Evolutionary conservation across 2,329 filamentous ascomycete species (phyloP), one percentile per base, ranked within the genome.

Genomic region (Penicillium hordei): DNA sequence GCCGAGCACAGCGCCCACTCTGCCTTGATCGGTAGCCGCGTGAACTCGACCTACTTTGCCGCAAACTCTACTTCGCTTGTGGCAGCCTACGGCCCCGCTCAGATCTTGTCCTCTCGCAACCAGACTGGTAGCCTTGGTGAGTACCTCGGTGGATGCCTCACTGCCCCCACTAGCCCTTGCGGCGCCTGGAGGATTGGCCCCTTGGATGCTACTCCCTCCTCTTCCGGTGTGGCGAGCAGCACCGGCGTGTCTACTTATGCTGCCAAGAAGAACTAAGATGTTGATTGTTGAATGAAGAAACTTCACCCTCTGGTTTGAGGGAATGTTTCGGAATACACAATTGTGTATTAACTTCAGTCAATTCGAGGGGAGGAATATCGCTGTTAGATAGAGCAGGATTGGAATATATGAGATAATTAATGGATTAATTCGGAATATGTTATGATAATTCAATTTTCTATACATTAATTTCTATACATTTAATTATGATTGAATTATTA

Each of bases 1-100:
- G 65, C 68, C 36, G 57, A 68, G 59, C 69, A 72, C 55, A 60
- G 54, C 31, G 60, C 60, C 5, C 65, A 67, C 23, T 58, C 66
- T 13, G 58, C 62, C 34, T 65, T 64, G 36, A 61, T 71, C 15
- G 66, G 64, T 8, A 60, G 57, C 33, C 55, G 63, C 34, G 56
- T 63, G 6, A 45, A 57, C 29, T 36, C 58, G 4, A 45, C 55
- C 5, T 23, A 64, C 29, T 70, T 68, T 54, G 60, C 55, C 13
- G 34, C 57, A 13, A 71, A 66, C 52, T 52, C 50, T 57, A 59
- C 60, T 40, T 65, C 65, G 2, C 46, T 70, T 39, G 40, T 68
- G 15, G 54, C 62, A 7, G 69, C 69, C 4, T 71, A 65, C 42
- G 58, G 57, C 6, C 69, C 69, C 0, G 52, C 43, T 12, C 63